A percentile compares a stretch with the other conserved stretches of the same genome.
phyloP scores from a whole-genome alignment of 1,284 basidiomycete species.

The Pseudozyma flocculosa region DNA sequence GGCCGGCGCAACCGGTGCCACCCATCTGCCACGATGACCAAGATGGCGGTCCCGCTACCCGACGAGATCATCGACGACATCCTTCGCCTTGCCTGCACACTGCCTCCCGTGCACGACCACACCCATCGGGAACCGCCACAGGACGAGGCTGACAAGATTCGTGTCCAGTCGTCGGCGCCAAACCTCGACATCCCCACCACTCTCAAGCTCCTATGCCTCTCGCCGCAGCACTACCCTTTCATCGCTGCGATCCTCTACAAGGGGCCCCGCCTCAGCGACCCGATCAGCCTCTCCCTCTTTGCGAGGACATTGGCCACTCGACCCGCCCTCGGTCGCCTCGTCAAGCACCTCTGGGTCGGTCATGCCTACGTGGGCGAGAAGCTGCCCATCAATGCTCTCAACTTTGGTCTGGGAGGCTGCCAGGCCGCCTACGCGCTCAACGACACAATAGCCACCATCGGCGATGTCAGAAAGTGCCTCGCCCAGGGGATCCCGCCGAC shows the following conservation, averaged over 20 bases:
- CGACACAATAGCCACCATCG: slow-evolving; percentile 23
- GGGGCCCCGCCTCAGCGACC: slow-evolving; percentile 29
- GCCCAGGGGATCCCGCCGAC: slow-evolving; percentile 19
- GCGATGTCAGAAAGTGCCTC: slow-evolving; percentile 23
- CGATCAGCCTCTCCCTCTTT: slow-evolving; percentile 37
- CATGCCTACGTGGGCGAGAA: slow-evolving; percentile 32
- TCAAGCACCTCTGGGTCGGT: slow-evolving; percentile 41
- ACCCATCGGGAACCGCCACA: slow-evolving; percentile 24
- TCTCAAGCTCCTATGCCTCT: slow-evolving; percentile 31
- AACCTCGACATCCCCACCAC: slow-evolving; percentile 36
- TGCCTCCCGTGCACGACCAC: slow-evolving; percentile 21
- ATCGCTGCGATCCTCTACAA: slow-evolving; percentile 40
- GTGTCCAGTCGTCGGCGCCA: slow-evolving; percentile 25
- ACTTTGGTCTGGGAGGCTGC: slow-evolving; percentile 23
- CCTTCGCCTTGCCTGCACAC: slow-evolving; percentile 33
- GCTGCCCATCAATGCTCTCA: slow-evolving; percentile 25
- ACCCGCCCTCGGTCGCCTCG: slow-evolving; percentile 33
- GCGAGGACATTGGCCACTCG: slow-evolving; percentile 29
- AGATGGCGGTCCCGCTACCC: slow-evolving; percentile 20
- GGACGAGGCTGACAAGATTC: slow-evolving; percentile 26
- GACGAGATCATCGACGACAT: slow-evolving; percentile 43
- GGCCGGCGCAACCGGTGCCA: no score
- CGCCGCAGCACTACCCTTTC: slow-evolving; percentile 35
- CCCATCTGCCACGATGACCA: no score
- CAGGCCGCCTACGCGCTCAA: slow-evolving; percentile 32